Conservation (phyloP, 306 rosid genomes). For the Cicer yamashitae region DNA sequence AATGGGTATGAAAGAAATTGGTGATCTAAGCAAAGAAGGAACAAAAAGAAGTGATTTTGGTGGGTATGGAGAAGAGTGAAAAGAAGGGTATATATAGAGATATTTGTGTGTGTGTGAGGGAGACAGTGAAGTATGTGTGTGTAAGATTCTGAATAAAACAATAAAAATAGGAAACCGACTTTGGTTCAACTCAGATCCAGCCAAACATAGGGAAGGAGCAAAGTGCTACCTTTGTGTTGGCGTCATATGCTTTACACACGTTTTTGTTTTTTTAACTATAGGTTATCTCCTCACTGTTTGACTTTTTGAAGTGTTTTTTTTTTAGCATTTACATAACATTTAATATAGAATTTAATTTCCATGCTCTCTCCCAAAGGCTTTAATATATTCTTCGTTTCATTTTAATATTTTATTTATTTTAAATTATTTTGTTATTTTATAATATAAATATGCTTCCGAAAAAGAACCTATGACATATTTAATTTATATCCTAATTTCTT, state of each 20-base stretch:
- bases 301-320: neutral
- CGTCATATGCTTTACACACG: slow-evolving; percentile 6
- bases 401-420: no score
- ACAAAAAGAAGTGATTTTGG: neutral
- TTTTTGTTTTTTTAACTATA: neutral
- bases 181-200: slow-evolving; percentile 49
- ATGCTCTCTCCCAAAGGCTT: no score
- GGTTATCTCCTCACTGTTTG: neutral
- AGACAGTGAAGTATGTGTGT: neutral
- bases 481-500: no score
- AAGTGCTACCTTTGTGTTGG: slow-evolving; percentile 4
- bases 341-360: no score
- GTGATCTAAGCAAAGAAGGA: neutral
- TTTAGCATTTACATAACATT: no score
- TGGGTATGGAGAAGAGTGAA: neutral
- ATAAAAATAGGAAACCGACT: slow-evolving; percentile 48
- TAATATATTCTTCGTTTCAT: no score
- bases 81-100: neutral
- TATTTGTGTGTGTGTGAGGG: neutral
- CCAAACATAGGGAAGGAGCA: neutral
- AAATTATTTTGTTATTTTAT: no score
- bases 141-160: neutral
- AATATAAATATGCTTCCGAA: no score
- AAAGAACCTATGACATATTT: no score
- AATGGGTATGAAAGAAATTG: slow-evolving; percentile 43